Base-by-base conservation (phyloP, 495 filamentous ascomycete species). In the Hypomontagnella monticulosa region DNA sequence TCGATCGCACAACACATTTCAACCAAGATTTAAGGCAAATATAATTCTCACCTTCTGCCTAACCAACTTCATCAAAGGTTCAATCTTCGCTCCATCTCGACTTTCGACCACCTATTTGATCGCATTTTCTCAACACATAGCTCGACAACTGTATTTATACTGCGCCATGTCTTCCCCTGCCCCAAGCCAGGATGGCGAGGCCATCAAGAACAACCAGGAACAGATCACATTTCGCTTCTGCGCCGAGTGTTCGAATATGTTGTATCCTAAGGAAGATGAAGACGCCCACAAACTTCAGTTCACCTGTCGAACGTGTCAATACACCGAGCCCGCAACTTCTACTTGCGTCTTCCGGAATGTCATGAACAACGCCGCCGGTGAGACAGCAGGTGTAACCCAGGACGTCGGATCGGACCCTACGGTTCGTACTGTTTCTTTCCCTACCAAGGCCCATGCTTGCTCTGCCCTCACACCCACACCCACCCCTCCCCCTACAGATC, bases 341-440 rank as follows among this genome's bases (percentile, higher is more conserved):
- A 84, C 90, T 48, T 97, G 93, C 77, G 90, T 97, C 69, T 97
- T 91, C 80, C 89, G 94, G 68, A 96, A 98, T 80, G 86, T 92
- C 59, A 87, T 97, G 51, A 91, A 89, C 79, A 93, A 88, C 63
- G 88, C 91, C 48, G 91, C 93, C 11, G 93, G 93, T 51, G 94
- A 97, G 78, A 98, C 95, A 47, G 94, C 96, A 49, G 95, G 95
- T 76, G 94, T 98, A 57, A 97, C 93, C 38, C 91, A 96, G 78
- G 95, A 99, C 78, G 93, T 99, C 57, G 92, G 87, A 74, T 91
- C 88, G 66, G 95, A 99, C 84, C 95, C 95, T 76, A 99, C 96
- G 87, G 93, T 98, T 86, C 82, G 93, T 96, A 67, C 67, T 72
- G 49, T 67, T 77, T 68, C 69, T 71, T 54, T 58, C 63, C 60